Evolutionary conservation across 1,139 yeast species (phyloP), one percentile per base, ranked within the genome.

Genomic region (Geotrichum citri-aurantii): DNA sequence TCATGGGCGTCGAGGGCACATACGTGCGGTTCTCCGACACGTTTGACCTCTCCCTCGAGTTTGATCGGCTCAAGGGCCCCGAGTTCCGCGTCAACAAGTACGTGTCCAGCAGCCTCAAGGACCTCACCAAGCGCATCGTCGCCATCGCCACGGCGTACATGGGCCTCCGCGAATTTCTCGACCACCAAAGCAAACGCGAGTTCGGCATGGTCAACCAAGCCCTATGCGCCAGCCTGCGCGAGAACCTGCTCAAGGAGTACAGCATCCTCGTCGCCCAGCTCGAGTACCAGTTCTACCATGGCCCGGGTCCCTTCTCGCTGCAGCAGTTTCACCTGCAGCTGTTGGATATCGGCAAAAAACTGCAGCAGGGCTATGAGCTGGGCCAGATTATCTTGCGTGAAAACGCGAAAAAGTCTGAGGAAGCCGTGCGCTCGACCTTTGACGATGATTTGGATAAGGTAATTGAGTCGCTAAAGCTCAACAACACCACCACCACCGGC

Each of bases 151-250:
- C 84, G 65, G 79, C 80, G 69, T 87, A 81, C 67, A 75, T 80
- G 48, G 81, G 82, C 2, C 75, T 87, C 61, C 71, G 67, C 33
- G 77, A 79, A 44, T 90, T 85, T 71, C 75, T 80, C 21, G 84
- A 84, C 63, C 64, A 76, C 56, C 88, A 86, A 72, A 74, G 85
- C 67, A 73, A 76, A 57, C 72, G 77, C 17, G 67, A 71, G 26
- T 84, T 81, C 68, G 99, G 99, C 0, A 79, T 81, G 57, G 86
- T 88, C 1, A 79, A 88, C 55, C 96, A 92, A 65, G 80, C 88
- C 3, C 74, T 93, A 31, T 88, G 95, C 62, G 78, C 75, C 57
- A 82, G 83, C 52, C 75, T 91, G 3, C 72, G 83, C 44, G n/a
- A 29, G 11, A 72, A 73, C 14, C 77, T 84, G 60, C 69, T 87